Percentiles rank a stretch among this genome's conserved stretches.
Conservation (phyloP, 805 yeast genomes). For the Brettanomyces naardenensis region DNA sequence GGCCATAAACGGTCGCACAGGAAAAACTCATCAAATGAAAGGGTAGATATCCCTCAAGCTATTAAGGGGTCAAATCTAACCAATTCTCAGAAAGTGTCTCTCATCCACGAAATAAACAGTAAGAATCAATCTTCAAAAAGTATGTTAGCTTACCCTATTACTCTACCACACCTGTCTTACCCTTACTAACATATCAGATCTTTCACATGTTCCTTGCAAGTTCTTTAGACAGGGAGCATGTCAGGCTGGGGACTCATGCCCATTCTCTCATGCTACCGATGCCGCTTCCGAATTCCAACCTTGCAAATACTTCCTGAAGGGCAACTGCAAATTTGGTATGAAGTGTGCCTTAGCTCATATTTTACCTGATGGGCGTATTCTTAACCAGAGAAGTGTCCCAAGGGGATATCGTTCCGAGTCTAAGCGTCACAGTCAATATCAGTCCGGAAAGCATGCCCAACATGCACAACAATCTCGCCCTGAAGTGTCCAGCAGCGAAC, state of each 20-base stretch:
- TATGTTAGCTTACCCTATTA: too few species aligned
- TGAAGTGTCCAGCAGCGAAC: too few species aligned
- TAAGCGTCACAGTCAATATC: too few species aligned
- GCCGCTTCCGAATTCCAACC: slow-evolving; percentile 48
- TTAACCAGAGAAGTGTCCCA: slow-evolving; percentile 43
- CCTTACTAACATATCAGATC: too few species aligned
- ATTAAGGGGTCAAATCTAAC: slow-evolving; percentile 14
- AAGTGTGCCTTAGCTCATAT: slow-evolving; percentile 94
- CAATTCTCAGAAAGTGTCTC: slow-evolving; percentile 15
- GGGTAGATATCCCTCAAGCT: slow-evolving; percentile 11
- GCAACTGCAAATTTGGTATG: slow-evolving; percentile 92
- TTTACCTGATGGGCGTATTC: slow-evolving; percentile 80
- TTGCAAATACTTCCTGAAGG: slow-evolving; percentile 91
- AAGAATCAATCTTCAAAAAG: slow-evolving; percentile 20
- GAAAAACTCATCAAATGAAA: background rate
- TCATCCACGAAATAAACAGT: slow-evolving; percentile 15
- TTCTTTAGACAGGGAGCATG: slow-evolving; percentile 88
- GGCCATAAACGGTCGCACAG: background rate
- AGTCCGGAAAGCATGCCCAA: too few species aligned
- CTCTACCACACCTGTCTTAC: too few species aligned
- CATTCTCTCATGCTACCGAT: slow-evolving; percentile 75
- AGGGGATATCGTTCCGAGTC: slow-evolving; percentile 8
- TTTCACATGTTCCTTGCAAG: slow-evolving; percentile 95
- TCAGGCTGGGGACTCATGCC: slow-evolving; percentile 90
- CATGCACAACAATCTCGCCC: too few species aligned